Base-by-base conservation (phyloP, 495 filamentous ascomycete genomes). In the Friedmanniomyces endolithicus region DNA sequence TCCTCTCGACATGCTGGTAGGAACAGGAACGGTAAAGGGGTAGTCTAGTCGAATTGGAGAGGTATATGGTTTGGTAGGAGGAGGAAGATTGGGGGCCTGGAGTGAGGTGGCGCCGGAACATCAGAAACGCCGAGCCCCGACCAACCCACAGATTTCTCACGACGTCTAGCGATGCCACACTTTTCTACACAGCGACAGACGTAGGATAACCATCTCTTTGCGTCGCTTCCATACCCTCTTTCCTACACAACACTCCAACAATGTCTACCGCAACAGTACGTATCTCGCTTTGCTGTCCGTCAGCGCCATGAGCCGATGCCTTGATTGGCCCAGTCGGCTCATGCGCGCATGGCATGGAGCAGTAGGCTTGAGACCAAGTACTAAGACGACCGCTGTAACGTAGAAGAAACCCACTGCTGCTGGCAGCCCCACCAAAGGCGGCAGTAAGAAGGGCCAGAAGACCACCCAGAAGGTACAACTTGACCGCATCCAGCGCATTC, bases 281-380 rank as follows among this genome's bases (percentile, higher is more conserved):
- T 92, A 76, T 75, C 80, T 71, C 73, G 87, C 88, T 94, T 94
- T 94, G 87, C 88, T 94, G 87, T 85, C 60, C 53, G 56, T 65
- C 53, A 54, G 53, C 54, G 60, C 64, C 49, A 27, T 52, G 49
- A 52, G 23, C 24, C 49, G 33, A 52, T 16, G 31, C 49, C 62
- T 57, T 60, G 53, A 60, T 53, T 63, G 59, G 64, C 61, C 59
- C 61, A 63, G 43, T 52, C 47, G 43, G 58, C 33, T 52, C 17
- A 29, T 35, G 49, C 49, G 49, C 33, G 11, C 29, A 52, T 39
- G 49, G 49, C 35, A 40, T 53, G 78, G 86, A 87, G 78, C 88
- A 95, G 88, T 94, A 94, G 90, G 89, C 88, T 58, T 54, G 59
- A 58, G 56, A 58, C 37, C 47, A 37, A 55, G 41, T 55, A 58